phyloP scores from a whole-genome alignment of 1,284 basidiomycete genomes.

The Papiliotrema terrestris region DNA sequence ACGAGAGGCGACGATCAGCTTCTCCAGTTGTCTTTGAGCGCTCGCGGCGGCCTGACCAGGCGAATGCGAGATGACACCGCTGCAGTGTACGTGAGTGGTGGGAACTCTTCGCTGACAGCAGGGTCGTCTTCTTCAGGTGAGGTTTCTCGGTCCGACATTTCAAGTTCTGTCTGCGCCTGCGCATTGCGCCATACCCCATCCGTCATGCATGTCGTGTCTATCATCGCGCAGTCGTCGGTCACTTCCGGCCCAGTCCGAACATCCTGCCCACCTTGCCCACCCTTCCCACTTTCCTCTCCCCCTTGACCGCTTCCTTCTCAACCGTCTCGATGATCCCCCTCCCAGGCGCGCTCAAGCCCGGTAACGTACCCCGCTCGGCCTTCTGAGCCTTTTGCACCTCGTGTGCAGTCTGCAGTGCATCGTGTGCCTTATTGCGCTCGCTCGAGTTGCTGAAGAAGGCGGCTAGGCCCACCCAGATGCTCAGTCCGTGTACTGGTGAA shows the following conservation, averaged over 20 bases:
- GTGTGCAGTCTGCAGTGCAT: conserved; percentile 13
- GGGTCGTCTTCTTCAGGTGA: no score
- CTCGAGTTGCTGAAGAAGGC: conserved; percentile 30
- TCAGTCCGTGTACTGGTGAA: conserved; percentile 24
- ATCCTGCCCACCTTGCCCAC: neutral
- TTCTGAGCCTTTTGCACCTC: conserved; percentile 11
- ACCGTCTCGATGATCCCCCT: neutral
- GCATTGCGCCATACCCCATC: no score
- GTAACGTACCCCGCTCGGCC: conserved; percentile 3
- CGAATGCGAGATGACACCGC: no score
- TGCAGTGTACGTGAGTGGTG: no score
- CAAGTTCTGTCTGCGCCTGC: no score
- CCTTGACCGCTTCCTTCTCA: neutral
- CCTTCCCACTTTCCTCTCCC: neutral
- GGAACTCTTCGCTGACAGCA: no score
- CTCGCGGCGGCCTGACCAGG: no score
- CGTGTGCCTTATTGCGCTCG: conserved; percentile 17
- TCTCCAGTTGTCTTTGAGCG: no score
- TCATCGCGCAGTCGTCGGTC: neutral
- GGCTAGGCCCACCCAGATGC: conserved; percentile 42
- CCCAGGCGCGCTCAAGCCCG: neutral
- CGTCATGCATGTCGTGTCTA: no score
- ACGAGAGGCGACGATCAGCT: no score
- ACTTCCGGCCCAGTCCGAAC: neutral
- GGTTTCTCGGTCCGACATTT: no score